Conservation (phyloP, 768 basidiomycete genomes). For the Kwoniella dejecticola region DNA sequence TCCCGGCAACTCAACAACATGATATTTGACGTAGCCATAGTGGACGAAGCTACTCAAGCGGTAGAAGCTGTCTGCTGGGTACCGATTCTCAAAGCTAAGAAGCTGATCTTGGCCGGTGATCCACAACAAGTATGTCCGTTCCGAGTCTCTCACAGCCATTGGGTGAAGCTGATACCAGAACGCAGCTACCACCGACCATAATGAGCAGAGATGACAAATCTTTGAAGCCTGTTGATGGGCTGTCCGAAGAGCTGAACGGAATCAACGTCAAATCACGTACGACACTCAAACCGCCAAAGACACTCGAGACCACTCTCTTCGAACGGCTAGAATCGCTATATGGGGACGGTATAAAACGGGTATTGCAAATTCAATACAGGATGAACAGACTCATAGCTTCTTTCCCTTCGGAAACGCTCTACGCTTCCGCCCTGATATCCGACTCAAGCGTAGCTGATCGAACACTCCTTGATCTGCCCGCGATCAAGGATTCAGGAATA, state of each 20-base stretch:
- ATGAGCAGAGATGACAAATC: conserved; percentile 64
- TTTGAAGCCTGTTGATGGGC: conserved; percentile 16
- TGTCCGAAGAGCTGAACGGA: neutral
- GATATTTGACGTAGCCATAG: conserved; percentile 87
- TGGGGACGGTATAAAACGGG: conserved; percentile 75
- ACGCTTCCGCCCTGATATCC: conserved; percentile 69
- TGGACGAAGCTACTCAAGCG: conserved; percentile 97
- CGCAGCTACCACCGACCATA: conserved; percentile 84
- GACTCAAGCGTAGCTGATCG: conserved; percentile 71
- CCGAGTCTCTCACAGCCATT: neutral
- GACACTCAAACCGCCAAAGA: conserved; percentile 65
- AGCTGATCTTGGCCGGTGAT: conserved; percentile 87
- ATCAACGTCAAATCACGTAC: neutral
- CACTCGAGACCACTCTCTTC: conserved; percentile 86
- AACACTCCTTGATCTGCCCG: conserved; percentile 71
- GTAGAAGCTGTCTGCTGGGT: conserved; percentile 97
- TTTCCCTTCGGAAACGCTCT: conserved; percentile 83
- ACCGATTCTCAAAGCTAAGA: conserved; percentile 87
- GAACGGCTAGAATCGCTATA: conserved; percentile 89
- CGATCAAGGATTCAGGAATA: conserved; percentile 57
- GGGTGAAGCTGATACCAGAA: neutral
- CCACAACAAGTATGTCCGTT: conserved; percentile 65
- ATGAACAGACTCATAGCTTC: conserved; percentile 85
- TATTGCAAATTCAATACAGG: conserved; percentile 85
- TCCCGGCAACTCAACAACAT: conserved; percentile 74